Conservation (phyloP, 2,329 filamentous ascomycete genomes). For the Verticillium nonalfalfae region DNA sequence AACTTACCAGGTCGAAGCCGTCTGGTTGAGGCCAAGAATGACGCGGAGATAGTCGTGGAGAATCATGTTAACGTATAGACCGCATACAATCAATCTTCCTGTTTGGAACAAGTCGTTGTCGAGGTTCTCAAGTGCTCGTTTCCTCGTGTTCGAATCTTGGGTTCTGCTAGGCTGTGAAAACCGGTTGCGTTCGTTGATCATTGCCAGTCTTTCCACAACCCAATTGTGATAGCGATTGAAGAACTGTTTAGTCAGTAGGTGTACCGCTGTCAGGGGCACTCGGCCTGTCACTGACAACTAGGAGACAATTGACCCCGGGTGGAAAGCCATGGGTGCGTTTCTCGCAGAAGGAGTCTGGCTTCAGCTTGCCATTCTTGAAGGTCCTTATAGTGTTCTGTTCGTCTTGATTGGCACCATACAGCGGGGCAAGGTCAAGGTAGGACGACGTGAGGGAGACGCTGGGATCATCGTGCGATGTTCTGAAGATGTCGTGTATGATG, state of each 20-base stretch:
- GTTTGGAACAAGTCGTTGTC: conserved; percentile 34
- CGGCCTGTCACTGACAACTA: conserved; percentile 30
- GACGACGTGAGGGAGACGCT: conserved; percentile 30
- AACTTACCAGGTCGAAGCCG: conserved; percentile 8
- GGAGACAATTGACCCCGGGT: conserved; percentile 42
- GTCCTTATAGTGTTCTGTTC: conserved; percentile 45
- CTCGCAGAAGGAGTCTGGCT: conserved; percentile 48
- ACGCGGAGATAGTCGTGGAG: conserved; percentile 31
- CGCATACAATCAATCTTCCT: conserved; percentile 39
- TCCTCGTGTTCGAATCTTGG: conserved; percentile 11
- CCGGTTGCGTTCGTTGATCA: conserved; percentile 33
- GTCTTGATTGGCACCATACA: conserved; percentile 45
- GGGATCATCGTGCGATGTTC: conserved; percentile 19
- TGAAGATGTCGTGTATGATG: conserved; percentile 47
- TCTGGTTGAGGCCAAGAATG: conserved; percentile 42
- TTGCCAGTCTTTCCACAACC: conserved; percentile 8
- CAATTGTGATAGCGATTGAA: conserved; percentile 33
- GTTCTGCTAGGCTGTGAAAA: conserved; percentile 18
- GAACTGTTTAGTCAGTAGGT: conserved; percentile 8
- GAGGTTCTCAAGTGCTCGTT: conserved; percentile 26
- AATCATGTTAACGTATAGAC: conserved; percentile 47
- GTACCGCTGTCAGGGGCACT: background rate
- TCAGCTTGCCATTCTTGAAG: conserved; percentile 40
- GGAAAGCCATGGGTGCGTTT: conserved; percentile 43
- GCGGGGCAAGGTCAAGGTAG: conserved; percentile 38